phyloP scores from a whole-genome alignment of 805 yeast species.

The Candida yuanshanica region DNA sequence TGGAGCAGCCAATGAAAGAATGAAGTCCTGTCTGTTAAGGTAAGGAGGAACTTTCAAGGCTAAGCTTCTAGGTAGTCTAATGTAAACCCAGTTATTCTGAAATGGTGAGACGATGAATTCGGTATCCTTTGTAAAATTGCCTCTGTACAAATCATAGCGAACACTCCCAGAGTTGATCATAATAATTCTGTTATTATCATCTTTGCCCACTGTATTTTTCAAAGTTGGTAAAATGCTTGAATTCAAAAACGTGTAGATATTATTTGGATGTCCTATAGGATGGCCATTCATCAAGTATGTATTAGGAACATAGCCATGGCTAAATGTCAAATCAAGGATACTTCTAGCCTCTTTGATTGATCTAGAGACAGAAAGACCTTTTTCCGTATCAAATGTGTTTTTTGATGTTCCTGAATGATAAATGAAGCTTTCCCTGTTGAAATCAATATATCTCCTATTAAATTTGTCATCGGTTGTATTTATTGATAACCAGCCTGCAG shows the following conservation, averaged over 20 bases:
- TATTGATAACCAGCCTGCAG: constrained; percentile 82
- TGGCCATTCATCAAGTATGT: constrained; percentile 65
- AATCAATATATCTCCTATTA: constrained; percentile 74
- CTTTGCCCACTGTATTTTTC: constrained; percentile 17
- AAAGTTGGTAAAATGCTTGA: constrained; percentile 47
- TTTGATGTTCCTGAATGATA: constrained; percentile 42
- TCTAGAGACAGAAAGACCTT: constrained; percentile 46
- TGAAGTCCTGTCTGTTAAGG: constrained; percentile 53
- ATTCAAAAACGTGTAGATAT: constrained; percentile 55
- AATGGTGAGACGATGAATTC: constrained; percentile 85
- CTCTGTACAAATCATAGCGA: constrained; percentile 80
- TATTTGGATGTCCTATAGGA: constrained; percentile 51
- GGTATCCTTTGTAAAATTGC: constrained; percentile 75
- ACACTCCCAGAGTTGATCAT: constrained; percentile 84
- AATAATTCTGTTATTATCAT: constrained; percentile 39
- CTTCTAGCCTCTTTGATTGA: constrained; percentile 38
- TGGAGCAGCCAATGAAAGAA: constrained; percentile 22
- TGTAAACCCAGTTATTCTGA: constrained; percentile 67
- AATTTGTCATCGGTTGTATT: constrained; percentile 32
- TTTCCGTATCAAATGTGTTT: constrained; percentile 43
- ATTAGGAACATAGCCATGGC: constrained; percentile 60
- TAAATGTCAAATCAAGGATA: constrained; percentile 46
- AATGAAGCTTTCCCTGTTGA: constrained; percentile 64
- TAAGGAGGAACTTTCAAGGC: constrained; percentile 50
- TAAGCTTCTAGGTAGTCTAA: constrained; percentile 51